A percentile compares a stretch with the other conserved stretches of the same genome.
These are phyloP conservation scores for Phytopythium vexans DNA, from an alignment of 352 stramenopile species.

Conservation along the genomic window DNA sequence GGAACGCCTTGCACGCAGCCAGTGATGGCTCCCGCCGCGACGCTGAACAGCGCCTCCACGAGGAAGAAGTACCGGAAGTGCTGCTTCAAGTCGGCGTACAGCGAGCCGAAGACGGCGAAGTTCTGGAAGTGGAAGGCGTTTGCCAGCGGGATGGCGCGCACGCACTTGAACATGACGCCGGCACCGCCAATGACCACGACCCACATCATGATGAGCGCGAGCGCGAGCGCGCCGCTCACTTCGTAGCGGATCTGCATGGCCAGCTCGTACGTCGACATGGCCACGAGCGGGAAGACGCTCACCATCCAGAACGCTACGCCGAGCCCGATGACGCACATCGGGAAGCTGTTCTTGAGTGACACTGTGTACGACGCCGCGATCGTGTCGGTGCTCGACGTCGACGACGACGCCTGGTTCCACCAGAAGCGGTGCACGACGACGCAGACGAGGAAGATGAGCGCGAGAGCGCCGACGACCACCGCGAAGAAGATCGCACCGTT, in stretches of 20 bases:
- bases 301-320: conserved; percentile 49
- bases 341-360: conserved; percentile 29
- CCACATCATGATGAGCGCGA: conserved; percentile 48
- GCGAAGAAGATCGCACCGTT: conserved; percentile 45
- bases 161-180: conserved; percentile 34
- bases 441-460: conserved; percentile 33
- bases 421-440: conserved; percentile 1
- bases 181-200: conserved; percentile 39
- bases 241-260: conserved; percentile 60
- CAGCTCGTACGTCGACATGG: conserved; percentile 57
- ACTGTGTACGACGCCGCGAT: not conserved
- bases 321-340: conserved; percentile 50
- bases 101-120: conserved; percentile 46
- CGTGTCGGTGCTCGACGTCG: not conserved
- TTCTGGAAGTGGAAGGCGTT: conserved; percentile 45
- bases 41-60: conserved; percentile 41
- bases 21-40: conserved; percentile 43
- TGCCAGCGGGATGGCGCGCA: conserved; percentile 32
- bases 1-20: conserved; percentile 40
- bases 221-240: conserved; percentile 32
- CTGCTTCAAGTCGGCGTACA: conserved; percentile 58
- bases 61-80: conserved; percentile 64
- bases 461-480: conserved; percentile 26
- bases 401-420: not conserved
- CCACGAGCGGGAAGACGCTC: conserved; percentile 50